These are phyloP conservation scores for Malassezia obtusa DNA, from an alignment of 1,284 basidiomycete species.

Conservation along the genomic window DNA sequence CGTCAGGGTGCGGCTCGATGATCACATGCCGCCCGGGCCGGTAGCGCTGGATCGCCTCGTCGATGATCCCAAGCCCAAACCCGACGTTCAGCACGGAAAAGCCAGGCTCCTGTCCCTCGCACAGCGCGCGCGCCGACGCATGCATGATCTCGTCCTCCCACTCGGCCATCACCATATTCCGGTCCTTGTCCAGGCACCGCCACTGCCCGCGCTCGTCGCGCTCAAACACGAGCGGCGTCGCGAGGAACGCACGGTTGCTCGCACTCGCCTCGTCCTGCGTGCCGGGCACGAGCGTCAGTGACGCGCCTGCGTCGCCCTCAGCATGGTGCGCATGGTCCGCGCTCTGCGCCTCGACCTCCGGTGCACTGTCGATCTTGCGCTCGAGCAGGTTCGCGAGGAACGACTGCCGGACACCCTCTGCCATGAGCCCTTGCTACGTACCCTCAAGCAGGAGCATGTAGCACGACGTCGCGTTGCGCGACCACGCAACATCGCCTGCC, in stretches of 20 bases:
- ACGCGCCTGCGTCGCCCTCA: constrained; percentile 21
- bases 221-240: constrained; percentile 62
- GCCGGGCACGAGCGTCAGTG: constrained; percentile 50
- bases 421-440: neutral
- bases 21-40: constrained; percentile 71
- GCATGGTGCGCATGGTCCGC: constrained; percentile 38
- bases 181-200: constrained; percentile 61
- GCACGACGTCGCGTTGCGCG: constrained; percentile 27
- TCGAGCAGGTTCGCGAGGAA: constrained; percentile 28
- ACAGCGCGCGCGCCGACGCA: constrained; percentile 28
- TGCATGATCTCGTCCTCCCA: constrained; percentile 48
- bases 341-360: neutral
- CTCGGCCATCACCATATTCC: constrained; percentile 62
- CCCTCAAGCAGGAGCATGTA: constrained; percentile 33
- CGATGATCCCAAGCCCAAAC: constrained; percentile 90
- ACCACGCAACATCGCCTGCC: constrained; percentile 41
- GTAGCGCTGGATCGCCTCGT: constrained; percentile 66
- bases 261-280: constrained; percentile 25
- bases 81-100: constrained; percentile 79
- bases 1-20: constrained; percentile 88
- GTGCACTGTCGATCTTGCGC: constrained; percentile 20
- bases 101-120: constrained; percentile 46
- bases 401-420: constrained; percentile 48
- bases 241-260: constrained; percentile 66
- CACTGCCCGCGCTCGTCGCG: constrained; percentile 60